phyloP scores from a whole-genome alignment of 2,329 filamentous ascomycete genomes.

The Botrytis porri region DNA sequence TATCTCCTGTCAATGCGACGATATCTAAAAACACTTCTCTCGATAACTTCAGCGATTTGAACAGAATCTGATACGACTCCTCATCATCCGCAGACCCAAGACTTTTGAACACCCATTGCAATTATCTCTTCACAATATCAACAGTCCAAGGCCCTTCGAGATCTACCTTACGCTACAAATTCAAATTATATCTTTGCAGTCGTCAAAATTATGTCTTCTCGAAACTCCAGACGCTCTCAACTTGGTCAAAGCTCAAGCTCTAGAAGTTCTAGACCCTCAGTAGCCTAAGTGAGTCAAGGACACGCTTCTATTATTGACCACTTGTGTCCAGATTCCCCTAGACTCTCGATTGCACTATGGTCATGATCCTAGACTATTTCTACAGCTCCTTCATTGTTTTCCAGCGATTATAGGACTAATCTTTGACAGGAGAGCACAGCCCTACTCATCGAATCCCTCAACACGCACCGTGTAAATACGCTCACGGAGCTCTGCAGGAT shows the following conservation, averaged over 20 bases:
- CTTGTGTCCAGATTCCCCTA: background rate
- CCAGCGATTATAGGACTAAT: slow-evolving; percentile 19
- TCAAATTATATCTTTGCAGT: background rate
- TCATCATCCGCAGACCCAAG: background rate
- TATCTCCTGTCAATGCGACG: background rate
- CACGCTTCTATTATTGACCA: slow-evolving; percentile 18
- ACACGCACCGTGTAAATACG: slow-evolving; percentile 68
- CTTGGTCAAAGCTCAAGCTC: slow-evolving; percentile 6
- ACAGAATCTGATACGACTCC: background rate
- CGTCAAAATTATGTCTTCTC: slow-evolving; percentile 26
- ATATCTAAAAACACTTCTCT: background rate
- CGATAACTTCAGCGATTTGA: background rate
- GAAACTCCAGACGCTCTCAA: slow-evolving; percentile 26
- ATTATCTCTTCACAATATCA: background rate
- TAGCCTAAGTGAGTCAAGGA: slow-evolving; percentile 36
- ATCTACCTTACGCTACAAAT: background rate
- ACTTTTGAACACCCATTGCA: no score
- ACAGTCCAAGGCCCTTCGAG: background rate
- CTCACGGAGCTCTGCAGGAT: slow-evolving; percentile 69
- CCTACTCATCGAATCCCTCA: slow-evolving; percentile 61
- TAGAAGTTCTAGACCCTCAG: slow-evolving; percentile 26
- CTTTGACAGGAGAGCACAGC: slow-evolving; percentile 32
- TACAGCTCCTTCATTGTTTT: background rate
- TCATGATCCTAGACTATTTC: background rate
- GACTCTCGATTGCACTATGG: background rate